A percentile compares a stretch with the other conserved stretches of the same genome.
phyloP scores from a whole-genome alignment of 176 grass and related monocot species.

The Triticum monococcum region DNA sequence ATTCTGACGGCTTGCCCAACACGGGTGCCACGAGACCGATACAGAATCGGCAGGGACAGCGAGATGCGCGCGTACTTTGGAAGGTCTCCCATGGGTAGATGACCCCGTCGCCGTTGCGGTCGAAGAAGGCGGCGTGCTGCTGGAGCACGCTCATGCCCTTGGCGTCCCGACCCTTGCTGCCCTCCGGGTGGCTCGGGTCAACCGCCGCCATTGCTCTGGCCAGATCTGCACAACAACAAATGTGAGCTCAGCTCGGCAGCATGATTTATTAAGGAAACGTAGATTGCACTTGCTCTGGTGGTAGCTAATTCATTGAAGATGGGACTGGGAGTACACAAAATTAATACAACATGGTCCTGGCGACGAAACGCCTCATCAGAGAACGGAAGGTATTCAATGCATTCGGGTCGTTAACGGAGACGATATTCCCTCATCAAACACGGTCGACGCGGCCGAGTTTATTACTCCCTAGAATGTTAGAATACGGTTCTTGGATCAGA shows the following conservation, averaged over 20 bases:
- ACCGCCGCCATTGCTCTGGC: constrained; percentile 52
- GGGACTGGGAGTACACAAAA: not conserved
- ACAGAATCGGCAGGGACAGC: not conserved
- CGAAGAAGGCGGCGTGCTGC: constrained; percentile 75
- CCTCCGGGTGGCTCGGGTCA: constrained; percentile 59
- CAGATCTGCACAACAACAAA: constrained; percentile 38
- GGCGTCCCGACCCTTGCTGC: constrained; percentile 40
- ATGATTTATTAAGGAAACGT: not conserved
- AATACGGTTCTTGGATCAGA: not conserved
- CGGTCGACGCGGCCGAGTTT: not conserved
- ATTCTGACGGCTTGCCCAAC: not conserved
- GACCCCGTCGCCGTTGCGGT: constrained; percentile 60
- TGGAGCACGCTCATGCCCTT: constrained; percentile 59
- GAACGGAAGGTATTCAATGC: not conserved
- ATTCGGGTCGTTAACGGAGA: not conserved
- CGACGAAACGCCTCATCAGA: too few species aligned
- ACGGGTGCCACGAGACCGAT: not conserved
- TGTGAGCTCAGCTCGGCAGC: not conserved
- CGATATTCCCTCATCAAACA: not conserved
- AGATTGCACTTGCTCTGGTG: not conserved
- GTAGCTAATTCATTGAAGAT: too few species aligned
- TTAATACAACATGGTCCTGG: not conserved
- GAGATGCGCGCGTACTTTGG: not conserved
- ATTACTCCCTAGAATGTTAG: not conserved
- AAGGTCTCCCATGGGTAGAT: constrained; percentile 72